Percentiles rank a stretch among this genome's conserved stretches.
Evolutionary conservation across 257 asterid genomes (phyloP).

Genomic region (Fraxinus americana): DNA sequence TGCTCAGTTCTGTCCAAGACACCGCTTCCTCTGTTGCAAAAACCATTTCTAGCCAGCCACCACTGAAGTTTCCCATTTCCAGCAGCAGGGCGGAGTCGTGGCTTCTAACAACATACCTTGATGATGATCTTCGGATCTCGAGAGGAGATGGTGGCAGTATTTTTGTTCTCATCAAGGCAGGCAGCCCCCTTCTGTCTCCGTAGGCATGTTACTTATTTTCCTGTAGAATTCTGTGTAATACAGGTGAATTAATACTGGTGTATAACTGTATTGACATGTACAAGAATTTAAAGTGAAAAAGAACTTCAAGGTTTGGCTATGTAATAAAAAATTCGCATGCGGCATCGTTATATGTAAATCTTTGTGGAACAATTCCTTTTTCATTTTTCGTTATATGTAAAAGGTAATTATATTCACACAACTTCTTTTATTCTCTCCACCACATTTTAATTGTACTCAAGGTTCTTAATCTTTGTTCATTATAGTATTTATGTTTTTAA

Average conservation of each 20-base stretch:
- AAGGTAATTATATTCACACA: too few species aligned
- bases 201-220: conserved; percentile 20
- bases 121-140: conserved; percentile 79
- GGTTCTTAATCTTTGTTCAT: too few species aligned
- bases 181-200: conserved; percentile 61
- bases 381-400: too few species aligned
- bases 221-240: background rate
- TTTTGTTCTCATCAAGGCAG: conserved; percentile 82
- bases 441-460: too few species aligned
- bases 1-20: conserved; percentile 77
- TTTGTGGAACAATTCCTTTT: background rate
- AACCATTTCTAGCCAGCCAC: conserved; percentile 81
- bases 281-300: background rate
- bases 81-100: conserved; percentile 66
- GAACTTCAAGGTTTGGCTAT: background rate
- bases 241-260: background rate
- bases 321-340: background rate
- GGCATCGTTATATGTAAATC: background rate
- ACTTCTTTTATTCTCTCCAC: too few species aligned
- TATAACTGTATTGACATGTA: background rate
- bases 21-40: conserved; percentile 82
- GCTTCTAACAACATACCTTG: conserved; percentile 93
- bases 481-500: too few species aligned
- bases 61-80: conserved; percentile 71
- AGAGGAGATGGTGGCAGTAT: conserved; percentile 91